Evolutionary conservation across 768 basidiomycete species (phyloP).

Genomic region (Nidularia sp.): DNA sequence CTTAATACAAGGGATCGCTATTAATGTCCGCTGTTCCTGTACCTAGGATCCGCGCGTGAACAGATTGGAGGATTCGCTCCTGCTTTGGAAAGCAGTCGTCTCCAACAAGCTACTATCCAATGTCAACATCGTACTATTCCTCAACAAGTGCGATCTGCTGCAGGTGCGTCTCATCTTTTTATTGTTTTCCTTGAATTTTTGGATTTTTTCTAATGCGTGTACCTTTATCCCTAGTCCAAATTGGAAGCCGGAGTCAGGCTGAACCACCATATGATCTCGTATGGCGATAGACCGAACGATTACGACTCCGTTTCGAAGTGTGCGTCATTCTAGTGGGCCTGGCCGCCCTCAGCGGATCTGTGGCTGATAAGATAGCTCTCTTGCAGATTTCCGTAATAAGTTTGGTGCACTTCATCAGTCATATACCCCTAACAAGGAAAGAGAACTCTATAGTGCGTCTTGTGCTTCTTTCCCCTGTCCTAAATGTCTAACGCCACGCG

Average conservation of each 20-base stretch:
- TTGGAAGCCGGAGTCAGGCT: conserved; percentile 73
- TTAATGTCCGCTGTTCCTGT: background rate
- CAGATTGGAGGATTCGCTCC: conserved; percentile 74
- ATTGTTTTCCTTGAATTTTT: conserved; percentile 2
- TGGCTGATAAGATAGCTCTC: background rate
- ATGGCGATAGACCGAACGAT: conserved; percentile 76
- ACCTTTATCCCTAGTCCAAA: conserved; percentile 46
- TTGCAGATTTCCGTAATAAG: conserved; percentile 67
- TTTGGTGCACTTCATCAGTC: conserved; percentile 69
- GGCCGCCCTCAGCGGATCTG: conserved; percentile 1
- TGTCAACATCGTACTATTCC: conserved; percentile 77
- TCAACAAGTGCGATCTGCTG: conserved; percentile 80
- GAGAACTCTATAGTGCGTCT: conserved; percentile 67
- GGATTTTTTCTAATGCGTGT: background rate
- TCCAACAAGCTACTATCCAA: conserved; percentile 69
- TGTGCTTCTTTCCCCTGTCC: background rate
- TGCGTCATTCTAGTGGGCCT: conserved; percentile 24
- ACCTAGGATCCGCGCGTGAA: conserved; percentile 68
- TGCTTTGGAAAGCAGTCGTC: conserved; percentile 69
- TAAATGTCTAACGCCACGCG: conserved; percentile 1
- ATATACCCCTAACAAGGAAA: conserved; percentile 63
- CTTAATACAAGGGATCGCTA: background rate
- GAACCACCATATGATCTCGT: conserved; percentile 63
- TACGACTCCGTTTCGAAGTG: conserved; percentile 74
- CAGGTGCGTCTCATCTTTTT: conserved; percentile 35